Evolutionary conservation across 2,329 filamentous ascomycete species (phyloP).

Genomic region (Dactylella cylindrospora): DNA sequence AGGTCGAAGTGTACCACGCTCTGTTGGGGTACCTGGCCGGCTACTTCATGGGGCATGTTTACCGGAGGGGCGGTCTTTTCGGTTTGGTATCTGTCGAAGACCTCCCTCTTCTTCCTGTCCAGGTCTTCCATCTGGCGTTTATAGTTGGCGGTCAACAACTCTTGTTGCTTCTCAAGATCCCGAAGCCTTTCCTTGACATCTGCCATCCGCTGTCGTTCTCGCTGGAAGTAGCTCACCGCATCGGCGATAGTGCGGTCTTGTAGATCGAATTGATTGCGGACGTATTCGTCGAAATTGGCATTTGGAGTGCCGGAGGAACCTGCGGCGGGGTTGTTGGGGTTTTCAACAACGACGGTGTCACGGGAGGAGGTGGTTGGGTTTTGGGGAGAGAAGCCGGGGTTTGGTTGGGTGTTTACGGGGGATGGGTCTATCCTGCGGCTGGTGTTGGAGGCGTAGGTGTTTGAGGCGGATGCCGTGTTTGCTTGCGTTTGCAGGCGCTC

Average conservation of each 20-base stretch:
- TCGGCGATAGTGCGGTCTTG: conserved; percentile 38
- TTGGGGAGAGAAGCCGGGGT: conserved; percentile 9
- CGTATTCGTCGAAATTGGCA: conserved; percentile 41
- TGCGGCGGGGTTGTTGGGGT: neutral
- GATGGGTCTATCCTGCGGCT: conserved; percentile 34
- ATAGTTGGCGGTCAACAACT: conserved; percentile 27
- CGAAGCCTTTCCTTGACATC: conserved; percentile 38
- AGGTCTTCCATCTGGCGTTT: conserved; percentile 40
- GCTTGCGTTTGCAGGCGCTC: conserved; percentile 26
- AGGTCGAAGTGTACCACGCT: conserved; percentile 39
- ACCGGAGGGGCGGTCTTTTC: conserved; percentile 24
- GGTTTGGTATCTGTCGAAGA: conserved; percentile 30
- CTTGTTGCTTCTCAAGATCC: conserved; percentile 36
- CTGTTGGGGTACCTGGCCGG: conserved; percentile 24
- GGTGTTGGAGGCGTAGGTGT: conserved; percentile 37
- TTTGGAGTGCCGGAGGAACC: too few species aligned
- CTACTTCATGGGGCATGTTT: conserved; percentile 22
- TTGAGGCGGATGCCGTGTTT: neutral
- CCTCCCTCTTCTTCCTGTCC: conserved; percentile 31
- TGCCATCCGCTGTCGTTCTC: conserved; percentile 32
- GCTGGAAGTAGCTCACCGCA: conserved; percentile 31
- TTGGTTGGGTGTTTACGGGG: conserved; percentile 5
- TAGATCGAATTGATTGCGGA: conserved; percentile 40
- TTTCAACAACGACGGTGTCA: conserved; percentile 25
- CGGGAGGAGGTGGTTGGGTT: conserved; percentile 4